Percentiles rank a stretch among this genome's conserved stretches.
Conservation (phyloP, 495 filamentous ascomycete species). For the Xylaria nigripes region DNA sequence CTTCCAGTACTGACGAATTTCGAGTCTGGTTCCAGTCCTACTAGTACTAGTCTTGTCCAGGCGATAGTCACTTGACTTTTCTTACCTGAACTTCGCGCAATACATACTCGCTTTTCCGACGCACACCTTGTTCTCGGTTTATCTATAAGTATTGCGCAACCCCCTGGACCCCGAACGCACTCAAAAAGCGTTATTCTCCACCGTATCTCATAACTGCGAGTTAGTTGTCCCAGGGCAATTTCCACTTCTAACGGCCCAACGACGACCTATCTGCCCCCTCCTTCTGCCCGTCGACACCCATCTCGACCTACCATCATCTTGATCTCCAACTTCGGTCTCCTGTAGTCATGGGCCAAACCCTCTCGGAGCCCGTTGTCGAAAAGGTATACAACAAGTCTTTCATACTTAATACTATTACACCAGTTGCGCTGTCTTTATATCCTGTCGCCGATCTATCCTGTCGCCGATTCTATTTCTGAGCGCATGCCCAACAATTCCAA, state of each 20-base stretch:
- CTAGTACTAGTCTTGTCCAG: slow-evolving; percentile 2
- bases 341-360: slow-evolving; percentile 86
- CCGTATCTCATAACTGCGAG: not conserved
- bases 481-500: slow-evolving; percentile 18
- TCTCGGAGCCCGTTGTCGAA: slow-evolving; percentile 96
- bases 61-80: slow-evolving; percentile 6
- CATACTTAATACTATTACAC: not conserved
- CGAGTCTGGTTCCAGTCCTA: not conserved
- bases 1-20: slow-evolving; percentile 2
- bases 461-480: slow-evolving; percentile 8
- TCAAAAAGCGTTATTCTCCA: not conserved
- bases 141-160: slow-evolving; percentile 2
- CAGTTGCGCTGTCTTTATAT: slow-evolving; percentile 15
- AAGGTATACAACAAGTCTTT: slow-evolving; percentile 59
- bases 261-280: slow-evolving; percentile 5
- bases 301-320: not conserved
- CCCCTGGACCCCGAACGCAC: not conserved
- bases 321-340: slow-evolving; percentile 3
- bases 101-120: not conserved
- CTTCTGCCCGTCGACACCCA: slow-evolving; percentile 7
- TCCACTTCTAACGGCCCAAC: not conserved
- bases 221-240: not conserved
- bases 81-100: slow-evolving; percentile 2
- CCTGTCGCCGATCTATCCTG: not conserved
- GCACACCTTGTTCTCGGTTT: not conserved